phyloP scores from a whole-genome alignment of 2,329 filamentous ascomycete species.

The Microdochium paspali region DNA sequence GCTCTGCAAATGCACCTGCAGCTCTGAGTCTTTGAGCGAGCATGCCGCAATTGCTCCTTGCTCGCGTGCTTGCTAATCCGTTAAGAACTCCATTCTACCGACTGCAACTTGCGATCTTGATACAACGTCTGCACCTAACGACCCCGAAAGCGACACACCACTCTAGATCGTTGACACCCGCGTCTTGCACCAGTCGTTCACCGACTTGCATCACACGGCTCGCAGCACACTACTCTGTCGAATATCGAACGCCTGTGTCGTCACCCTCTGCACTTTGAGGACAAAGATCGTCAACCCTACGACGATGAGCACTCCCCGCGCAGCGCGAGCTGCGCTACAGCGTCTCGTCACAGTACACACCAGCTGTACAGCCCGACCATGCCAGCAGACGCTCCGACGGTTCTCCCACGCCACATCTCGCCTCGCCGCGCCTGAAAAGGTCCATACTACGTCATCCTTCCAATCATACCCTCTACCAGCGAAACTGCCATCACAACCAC shows the following conservation, averaged over 20 bases:
- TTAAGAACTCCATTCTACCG: not conserved
- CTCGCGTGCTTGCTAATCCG: not conserved
- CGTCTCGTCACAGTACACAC: conserved; percentile 24
- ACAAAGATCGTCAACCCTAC: not conserved
- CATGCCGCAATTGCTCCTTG: not conserved
- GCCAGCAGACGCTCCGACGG: conserved; percentile 29
- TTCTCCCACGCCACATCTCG: conserved; percentile 23
- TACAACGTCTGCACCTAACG: not conserved
- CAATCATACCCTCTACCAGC: conserved; percentile 42
- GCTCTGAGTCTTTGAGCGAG: not conserved
- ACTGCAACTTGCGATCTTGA: not conserved
- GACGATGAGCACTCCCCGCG: conserved; percentile 31
- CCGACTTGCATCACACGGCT: no score
- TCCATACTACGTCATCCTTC: conserved; percentile 26
- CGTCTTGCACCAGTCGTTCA: no score
- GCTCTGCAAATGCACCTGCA: not conserved
- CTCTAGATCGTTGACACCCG: no score
- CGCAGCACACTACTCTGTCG: no score
- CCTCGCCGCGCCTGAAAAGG: conserved; percentile 15
- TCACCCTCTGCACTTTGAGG: not conserved
- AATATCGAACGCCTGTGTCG: no score
- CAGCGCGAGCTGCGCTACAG: conserved; percentile 16
- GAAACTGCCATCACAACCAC: conserved; percentile 26
- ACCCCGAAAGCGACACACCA: no score
- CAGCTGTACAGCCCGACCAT: conserved; percentile 27